Conservation (phyloP, 2,329 filamentous ascomycete genomes). For the Penicillium thymicola region DNA sequence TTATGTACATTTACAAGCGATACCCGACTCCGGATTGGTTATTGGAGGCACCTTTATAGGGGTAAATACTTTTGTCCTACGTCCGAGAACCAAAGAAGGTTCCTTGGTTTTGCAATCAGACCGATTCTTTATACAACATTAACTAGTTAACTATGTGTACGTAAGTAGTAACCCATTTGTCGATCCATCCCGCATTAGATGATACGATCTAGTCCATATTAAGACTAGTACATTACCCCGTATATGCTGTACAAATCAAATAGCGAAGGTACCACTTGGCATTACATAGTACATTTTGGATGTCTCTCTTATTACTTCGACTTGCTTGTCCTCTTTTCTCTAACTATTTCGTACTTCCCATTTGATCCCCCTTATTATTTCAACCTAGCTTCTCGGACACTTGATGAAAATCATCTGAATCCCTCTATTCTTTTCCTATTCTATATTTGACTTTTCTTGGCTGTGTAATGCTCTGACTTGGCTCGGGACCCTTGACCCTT, state of each 20-base stretch:
- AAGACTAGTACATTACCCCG: background rate
- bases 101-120: too few relatives aligned
- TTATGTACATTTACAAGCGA: background rate
- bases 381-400: background rate
- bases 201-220: background rate
- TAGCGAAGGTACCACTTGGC: background rate
- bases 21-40: background rate
- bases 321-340: background rate
- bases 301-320: background rate
- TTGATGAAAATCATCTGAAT: background rate
- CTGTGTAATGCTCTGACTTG: background rate
- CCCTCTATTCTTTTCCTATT: background rate
- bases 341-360: background rate
- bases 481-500: background rate
- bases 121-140: too few relatives aligned
- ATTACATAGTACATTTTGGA: background rate
- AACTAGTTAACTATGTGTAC: background rate
- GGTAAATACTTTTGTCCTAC: background rate
- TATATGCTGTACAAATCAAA: background rate
- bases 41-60: background rate
- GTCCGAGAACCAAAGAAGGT: background rate
- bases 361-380: background rate
- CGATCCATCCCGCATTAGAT: slow-evolving; percentile 1
- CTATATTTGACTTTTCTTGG: background rate
- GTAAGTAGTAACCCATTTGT: background rate